These are phyloP conservation scores for Arthroderma sp. DNA, from an alignment of 2,329 filamentous ascomycete genomes.

Conservation along the genomic window DNA sequence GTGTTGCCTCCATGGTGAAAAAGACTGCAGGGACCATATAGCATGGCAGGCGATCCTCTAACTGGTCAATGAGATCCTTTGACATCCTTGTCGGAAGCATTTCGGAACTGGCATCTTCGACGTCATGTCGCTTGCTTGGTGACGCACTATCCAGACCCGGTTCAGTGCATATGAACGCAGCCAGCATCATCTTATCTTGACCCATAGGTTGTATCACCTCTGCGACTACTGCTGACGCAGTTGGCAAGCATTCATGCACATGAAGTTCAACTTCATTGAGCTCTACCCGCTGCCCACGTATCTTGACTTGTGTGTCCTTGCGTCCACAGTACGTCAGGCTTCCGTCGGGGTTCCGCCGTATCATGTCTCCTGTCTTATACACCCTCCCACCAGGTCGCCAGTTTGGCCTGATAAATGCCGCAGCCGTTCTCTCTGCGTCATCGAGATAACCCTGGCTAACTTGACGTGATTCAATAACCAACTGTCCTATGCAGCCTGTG, in stretches of 20 bases:
- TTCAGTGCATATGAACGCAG: constrained; percentile 34
- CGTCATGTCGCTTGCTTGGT: too few species aligned
- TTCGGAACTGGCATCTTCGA: background rate
- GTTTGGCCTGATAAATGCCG: constrained; percentile 41
- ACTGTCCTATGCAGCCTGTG: constrained; percentile 45
- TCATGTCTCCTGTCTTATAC: constrained; percentile 30
- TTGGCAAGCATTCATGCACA: constrained; percentile 25
- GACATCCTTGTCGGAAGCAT: background rate
- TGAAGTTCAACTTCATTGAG: constrained; percentile 26
- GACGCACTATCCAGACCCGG: background rate
- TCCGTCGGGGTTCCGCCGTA: constrained; percentile 23
- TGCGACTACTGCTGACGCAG: constrained; percentile 35
- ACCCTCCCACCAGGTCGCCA: constrained; percentile 16
- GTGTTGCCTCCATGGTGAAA: background rate
- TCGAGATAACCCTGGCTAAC: constrained; percentile 28
- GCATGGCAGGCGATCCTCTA: background rate
- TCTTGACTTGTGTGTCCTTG: constrained; percentile 26
- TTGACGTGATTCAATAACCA: constrained; percentile 49
- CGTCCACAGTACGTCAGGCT: constrained; percentile 24
- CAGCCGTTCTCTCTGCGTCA: constrained; percentile 37
- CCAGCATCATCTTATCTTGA: constrained; percentile 34
- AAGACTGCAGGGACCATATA: constrained; percentile 9
- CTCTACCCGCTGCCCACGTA: constrained; percentile 28
- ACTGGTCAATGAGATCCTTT: background rate
- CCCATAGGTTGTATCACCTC: constrained; percentile 41